Evolutionary conservation across 1,139 yeast species (phyloP), one percentile per base, ranked within the genome.

Genomic region (Meyerozyma sp.): DNA sequence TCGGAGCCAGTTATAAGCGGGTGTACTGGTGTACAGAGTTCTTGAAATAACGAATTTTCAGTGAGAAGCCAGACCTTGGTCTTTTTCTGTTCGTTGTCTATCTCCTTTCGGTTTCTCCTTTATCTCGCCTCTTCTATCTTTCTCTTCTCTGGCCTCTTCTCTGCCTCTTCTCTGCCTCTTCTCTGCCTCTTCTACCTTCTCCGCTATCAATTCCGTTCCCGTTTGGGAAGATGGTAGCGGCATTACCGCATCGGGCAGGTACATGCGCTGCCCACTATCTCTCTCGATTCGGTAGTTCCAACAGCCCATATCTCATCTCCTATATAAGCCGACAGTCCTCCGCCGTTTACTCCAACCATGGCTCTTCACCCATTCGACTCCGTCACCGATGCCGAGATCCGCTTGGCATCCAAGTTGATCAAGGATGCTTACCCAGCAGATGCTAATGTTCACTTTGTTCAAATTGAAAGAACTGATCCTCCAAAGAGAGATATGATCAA

Each of bases 391-490:
- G 74, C 64, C 45, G 95, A 87, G 69, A 68, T 85, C 57, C 73
- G 77, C 59, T 64, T 72, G 50, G 82, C 91, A 36, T 67, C 87
- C 42, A 79, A 79, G 62, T 72, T 82, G 47, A 66, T 83, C 63
- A 82, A 82, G 62, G 83, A 79, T 58, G 64, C 80, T 45, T 68
- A 78, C 50, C 65, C 75, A 23, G 75, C 77, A 7, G 52, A 59
- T 23, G 77, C 67, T 44, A 58, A 67, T 46, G 76, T 86, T 41
- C 91, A 84, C 64, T 84, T 87, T 66, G 79, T 82, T 54, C 87
- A 81, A 58, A 70, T 86, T 45, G 93, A 85, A 58, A 76, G 81
- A 56, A 62, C 80, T 45, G 95, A 88, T 59, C 95, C 96, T 30
- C 94, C 95, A 49, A 88, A 88, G 75, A 70, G 78, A 54, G 80